Evolutionary conservation across 2,329 filamentous ascomycete species (phyloP).

Genomic region (Massarina eburnea): DNA sequence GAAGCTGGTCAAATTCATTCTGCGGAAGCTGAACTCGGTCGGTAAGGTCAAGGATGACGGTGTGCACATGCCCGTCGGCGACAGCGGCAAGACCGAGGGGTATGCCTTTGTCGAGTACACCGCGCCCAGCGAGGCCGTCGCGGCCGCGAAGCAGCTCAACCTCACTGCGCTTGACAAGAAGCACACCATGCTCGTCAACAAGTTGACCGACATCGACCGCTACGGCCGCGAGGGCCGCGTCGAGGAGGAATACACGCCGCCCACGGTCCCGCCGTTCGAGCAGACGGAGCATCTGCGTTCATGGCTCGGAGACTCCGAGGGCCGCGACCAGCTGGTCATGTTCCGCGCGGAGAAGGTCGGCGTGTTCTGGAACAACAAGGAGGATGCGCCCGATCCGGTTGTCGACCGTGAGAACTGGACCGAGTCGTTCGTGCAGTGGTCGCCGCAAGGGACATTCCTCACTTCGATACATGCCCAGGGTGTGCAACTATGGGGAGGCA

Average conservation of each 20-base stretch:
- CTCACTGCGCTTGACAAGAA: conserved; percentile 90
- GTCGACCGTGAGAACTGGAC: conserved; percentile 97
- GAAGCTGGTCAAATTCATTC: conserved; percentile 93
- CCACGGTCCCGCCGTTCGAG: conserved; percentile 78
- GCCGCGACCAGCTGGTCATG: conserved; percentile 94
- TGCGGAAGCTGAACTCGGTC: conserved; percentile 86
- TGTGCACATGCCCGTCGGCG: conserved; percentile 91
- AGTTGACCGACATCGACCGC: conserved; percentile 95
- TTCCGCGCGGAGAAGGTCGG: conserved; percentile 89
- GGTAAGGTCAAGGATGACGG: conserved; percentile 84
- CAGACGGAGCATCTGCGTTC: conserved; percentile 94
- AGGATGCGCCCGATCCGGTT: conserved; percentile 80
- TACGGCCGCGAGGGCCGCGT: conserved; percentile 92
- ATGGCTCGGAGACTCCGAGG: conserved; percentile 86
- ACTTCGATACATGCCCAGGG: conserved; percentile 94
- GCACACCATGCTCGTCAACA: conserved; percentile 94
- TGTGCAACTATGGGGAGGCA: conserved; percentile 94
- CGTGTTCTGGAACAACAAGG: conserved; percentile 98
- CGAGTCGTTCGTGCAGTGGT: conserved; percentile 98
- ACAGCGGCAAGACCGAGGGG: conserved; percentile 83
- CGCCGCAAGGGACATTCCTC: conserved; percentile 88
- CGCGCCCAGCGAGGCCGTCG: conserved; percentile 83
- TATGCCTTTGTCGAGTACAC: conserved; percentile 98
- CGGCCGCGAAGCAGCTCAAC: conserved; percentile 86
- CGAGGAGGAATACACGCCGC: conserved; percentile 84